These are phyloP conservation scores for Moricandia arvensis DNA, from an alignment of 345 rosid genomes.

Conservation along the genomic window DNA sequence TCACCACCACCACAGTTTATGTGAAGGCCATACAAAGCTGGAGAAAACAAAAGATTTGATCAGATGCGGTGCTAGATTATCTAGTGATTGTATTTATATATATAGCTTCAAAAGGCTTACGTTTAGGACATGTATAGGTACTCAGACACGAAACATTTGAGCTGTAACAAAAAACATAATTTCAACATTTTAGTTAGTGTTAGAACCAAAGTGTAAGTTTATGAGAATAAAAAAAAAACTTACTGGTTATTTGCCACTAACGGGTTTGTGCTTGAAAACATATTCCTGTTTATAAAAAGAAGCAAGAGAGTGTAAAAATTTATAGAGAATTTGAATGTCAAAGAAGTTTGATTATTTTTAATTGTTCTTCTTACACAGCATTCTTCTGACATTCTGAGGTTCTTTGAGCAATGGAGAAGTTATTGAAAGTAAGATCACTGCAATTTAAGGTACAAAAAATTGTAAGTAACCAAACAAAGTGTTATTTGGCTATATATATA, in stretches of 20 bases:
- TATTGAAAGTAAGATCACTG: constrained; percentile 77
- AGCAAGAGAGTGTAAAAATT: neutral
- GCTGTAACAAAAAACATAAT: constrained; percentile 20
- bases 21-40: constrained; percentile 51
- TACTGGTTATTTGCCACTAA: constrained; percentile 40
- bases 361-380: constrained; percentile 41
- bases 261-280: constrained; percentile 60
- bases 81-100: neutral
- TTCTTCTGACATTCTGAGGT: constrained; percentile 36
- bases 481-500: neutral
- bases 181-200: neutral
- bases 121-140: neutral
- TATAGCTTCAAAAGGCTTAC: constrained; percentile 37
- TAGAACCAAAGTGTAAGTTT: neutral
- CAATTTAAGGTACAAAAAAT: constrained; percentile 7
- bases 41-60: constrained; percentile 1
- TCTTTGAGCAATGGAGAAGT: constrained; percentile 43
- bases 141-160: constrained; percentile 14
- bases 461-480: neutral
- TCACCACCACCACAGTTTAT: constrained; percentile 66
- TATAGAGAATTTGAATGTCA: constrained; percentile 1
- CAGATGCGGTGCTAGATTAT: neutral
- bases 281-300: constrained; percentile 36
- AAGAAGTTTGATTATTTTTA: constrained; percentile 1
- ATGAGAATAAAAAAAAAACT: constrained; percentile 15